These are phyloP conservation scores for Coniochaeta pulveracea DNA, from an alignment of 2,329 filamentous ascomycete genomes.

Conservation along the genomic window DNA sequence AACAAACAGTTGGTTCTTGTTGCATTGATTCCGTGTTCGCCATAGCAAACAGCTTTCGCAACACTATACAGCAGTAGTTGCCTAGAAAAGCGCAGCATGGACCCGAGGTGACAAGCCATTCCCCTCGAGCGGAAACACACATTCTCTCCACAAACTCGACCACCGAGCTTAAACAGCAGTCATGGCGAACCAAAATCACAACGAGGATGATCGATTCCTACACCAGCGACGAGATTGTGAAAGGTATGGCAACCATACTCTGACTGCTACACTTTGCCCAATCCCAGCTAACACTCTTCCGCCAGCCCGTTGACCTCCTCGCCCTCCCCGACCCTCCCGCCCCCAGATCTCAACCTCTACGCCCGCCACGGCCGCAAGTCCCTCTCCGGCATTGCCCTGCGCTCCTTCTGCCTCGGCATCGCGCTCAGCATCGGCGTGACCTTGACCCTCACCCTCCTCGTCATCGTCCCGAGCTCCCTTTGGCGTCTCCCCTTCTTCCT, in stretches of 20 bases:
- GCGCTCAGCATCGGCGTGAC: constrained; percentile 25
- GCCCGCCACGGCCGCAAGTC: constrained; percentile 40
- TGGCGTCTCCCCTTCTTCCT: constrained; percentile 60
- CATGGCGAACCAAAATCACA: constrained; percentile 1
- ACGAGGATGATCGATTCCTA: constrained; percentile 1
- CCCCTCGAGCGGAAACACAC: too few species aligned
- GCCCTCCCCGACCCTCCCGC: constrained; percentile 13
- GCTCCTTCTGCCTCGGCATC: constrained; percentile 42
- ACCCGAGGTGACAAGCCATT: neutral
- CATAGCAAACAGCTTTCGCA: neutral
- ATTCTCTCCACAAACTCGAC: too few species aligned
- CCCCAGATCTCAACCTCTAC: constrained; percentile 18
- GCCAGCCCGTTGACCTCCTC: constrained; percentile 15
- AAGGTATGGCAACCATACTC: neutral
- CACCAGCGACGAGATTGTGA: neutral
- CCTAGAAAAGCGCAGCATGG: neutral
- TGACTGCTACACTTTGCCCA: neutral
- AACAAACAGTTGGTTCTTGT: neutral
- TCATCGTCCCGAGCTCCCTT: constrained; percentile 30
- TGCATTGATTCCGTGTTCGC: constrained; percentile 1
- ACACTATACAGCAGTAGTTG: neutral
- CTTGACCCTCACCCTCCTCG: constrained; percentile 19
- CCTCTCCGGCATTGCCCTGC: constrained; percentile 46
- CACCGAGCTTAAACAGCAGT: neutral
- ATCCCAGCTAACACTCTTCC: neutral